These are phyloP conservation scores for Melocanna baccifera DNA, from an alignment of 176 grass and related monocot species.

Conservation along the genomic window DNA sequence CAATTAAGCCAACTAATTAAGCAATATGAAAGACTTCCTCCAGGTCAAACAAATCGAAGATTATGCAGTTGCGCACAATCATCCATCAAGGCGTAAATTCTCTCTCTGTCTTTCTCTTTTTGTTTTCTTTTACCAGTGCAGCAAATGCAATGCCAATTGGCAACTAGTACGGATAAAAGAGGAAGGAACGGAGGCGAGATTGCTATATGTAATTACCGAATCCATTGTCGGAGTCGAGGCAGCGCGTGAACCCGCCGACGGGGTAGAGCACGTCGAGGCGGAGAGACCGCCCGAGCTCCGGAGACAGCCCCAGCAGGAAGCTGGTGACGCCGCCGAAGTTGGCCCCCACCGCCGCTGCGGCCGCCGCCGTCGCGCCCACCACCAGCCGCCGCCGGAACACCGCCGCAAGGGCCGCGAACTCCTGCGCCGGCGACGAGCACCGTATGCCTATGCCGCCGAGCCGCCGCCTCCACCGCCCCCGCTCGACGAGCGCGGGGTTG, in stretches of 20 bases:
- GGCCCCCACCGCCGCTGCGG: conserved; percentile 59
- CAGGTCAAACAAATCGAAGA: neutral
- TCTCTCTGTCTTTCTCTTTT: neutral
- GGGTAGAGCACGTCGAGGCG: conserved; percentile 90
- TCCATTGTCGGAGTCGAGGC: conserved; percentile 67
- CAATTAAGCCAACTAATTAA: neutral
- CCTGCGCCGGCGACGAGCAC: conserved; percentile 45
- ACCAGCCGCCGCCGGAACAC: conserved; percentile 78
- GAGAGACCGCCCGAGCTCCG: conserved; percentile 62
- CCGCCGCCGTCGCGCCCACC: conserved; percentile 47
- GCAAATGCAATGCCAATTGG: neutral
- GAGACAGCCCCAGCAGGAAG: conserved; percentile 83
- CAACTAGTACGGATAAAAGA: too few relatives aligned
- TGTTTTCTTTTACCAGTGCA: too few relatives aligned
- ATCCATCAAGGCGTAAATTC: neutral
- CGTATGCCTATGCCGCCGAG: neutral
- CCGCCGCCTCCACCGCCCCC: neutral
- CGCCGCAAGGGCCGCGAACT: conserved; percentile 68
- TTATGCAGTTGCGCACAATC: neutral
- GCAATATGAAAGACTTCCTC: neutral
- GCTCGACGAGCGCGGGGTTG: neutral
- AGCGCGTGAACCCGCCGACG: conserved; percentile 74
- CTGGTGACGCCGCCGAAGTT: conserved; percentile 91
- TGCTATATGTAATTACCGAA: conserved; percentile 36
- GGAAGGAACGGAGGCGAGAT: neutral